Evolutionary conservation across 225 moss, liverwort and hornwort genomes (phyloP).

Genomic region (Antitrichia curtipendula): DNA sequence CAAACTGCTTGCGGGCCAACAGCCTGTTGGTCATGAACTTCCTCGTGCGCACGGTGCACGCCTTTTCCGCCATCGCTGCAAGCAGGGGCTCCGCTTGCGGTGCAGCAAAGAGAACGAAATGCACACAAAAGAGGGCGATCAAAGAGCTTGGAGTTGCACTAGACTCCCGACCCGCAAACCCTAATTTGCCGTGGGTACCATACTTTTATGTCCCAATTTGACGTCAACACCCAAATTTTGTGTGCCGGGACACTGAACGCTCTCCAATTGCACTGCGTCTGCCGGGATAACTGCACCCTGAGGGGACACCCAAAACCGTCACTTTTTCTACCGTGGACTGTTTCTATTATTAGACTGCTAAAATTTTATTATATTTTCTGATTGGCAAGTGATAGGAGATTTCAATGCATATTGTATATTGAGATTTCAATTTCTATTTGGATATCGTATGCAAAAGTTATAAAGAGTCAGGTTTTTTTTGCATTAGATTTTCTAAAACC

Average conservation of each 20-base stretch:
- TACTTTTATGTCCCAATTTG: background rate
- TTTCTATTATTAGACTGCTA: background rate
- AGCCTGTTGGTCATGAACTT: conserved; percentile 92
- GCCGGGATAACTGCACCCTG: background rate
- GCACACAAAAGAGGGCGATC: background rate
- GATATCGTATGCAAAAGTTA: background rate
- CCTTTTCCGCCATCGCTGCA: conserved; percentile 72
- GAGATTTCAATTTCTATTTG: too few species aligned
- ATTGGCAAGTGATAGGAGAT: too few species aligned
- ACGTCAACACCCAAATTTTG: background rate
- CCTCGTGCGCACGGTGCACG: conserved; percentile 87
- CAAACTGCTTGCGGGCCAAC: conserved; percentile 77
- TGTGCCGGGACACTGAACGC: background rate
- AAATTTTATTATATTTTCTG: background rate
- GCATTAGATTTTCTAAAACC: accelerated
- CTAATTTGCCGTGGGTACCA: background rate
- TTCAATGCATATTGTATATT: too few species aligned
- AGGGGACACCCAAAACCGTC: background rate
- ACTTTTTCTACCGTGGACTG: accelerated
- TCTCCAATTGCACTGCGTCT: too few species aligned
- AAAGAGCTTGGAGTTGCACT: background rate
- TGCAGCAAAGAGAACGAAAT: background rate
- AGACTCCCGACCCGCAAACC: background rate
- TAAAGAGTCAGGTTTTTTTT: background rate
- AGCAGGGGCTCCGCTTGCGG: background rate